Evolutionary conservation across 768 basidiomycete genomes (phyloP).

Genomic region (Kwoniella shandongensis): DNA sequence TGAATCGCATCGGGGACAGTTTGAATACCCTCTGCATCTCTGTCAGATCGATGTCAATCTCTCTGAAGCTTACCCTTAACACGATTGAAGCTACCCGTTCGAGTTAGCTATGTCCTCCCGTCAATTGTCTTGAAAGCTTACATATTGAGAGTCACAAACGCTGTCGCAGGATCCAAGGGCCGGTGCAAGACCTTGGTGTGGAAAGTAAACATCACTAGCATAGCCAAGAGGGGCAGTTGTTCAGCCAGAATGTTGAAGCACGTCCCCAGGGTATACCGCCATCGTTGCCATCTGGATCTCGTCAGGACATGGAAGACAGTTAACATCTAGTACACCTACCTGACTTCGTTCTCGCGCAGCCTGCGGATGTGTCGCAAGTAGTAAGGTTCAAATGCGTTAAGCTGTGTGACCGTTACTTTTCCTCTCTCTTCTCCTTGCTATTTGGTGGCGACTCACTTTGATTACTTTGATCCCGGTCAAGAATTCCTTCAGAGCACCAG

Average conservation of each 20-base stretch:
- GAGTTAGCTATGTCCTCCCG: neutral
- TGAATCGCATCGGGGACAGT: constrained; percentile 27
- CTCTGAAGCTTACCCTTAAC: constrained; percentile 26
- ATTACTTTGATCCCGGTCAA: constrained; percentile 45
- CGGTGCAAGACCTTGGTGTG: constrained; percentile 46
- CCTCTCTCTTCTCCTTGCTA: too few species aligned
- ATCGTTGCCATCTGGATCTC: constrained; percentile 38
- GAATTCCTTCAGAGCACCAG: constrained; percentile 43
- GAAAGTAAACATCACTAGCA: constrained; percentile 39
- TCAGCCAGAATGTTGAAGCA: constrained; percentile 45
- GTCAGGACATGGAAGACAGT: neutral
- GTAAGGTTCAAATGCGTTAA: constrained; percentile 47
- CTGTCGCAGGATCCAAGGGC: constrained; percentile 39
- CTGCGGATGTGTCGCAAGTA: constrained; percentile 29
- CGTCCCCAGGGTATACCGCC: constrained; percentile 47
- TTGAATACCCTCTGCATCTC: constrained; percentile 13
- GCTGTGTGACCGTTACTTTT: too few species aligned
- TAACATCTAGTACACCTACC: constrained; percentile 19
- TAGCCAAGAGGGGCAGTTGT: constrained; percentile 35
- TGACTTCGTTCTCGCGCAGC: constrained; percentile 36
- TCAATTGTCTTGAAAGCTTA: constrained; percentile 17
- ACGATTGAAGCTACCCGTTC: constrained; percentile 25
- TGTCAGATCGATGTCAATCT: neutral
- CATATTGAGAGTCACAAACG: constrained; percentile 46
- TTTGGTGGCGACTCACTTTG: constrained; percentile 45